Percentiles rank a stretch among this genome's conserved stretches.
Evolutionary conservation across 2,329 filamentous ascomycete species (phyloP).

Genomic region (Fusarium siculi): DNA sequence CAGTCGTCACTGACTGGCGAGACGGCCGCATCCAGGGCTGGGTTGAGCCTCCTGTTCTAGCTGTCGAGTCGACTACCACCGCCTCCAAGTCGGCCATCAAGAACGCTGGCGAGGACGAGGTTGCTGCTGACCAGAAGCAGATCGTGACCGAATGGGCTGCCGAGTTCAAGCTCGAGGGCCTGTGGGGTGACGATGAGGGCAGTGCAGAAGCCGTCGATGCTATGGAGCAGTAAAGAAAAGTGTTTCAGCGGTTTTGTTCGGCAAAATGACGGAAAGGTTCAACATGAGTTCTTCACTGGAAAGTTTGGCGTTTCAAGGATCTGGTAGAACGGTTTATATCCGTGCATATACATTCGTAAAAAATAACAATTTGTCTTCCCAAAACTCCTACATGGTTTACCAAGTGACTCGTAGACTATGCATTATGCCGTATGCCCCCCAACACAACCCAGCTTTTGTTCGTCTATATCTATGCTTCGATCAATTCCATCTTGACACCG

Average conservation of each 20-base stretch:
- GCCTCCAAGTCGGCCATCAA: constrained; percentile 49
- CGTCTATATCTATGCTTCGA: constrained; percentile 48
- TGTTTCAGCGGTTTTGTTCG: constrained; percentile 19
- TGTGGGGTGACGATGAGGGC: constrained; percentile 79
- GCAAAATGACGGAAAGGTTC: constrained; percentile 41
- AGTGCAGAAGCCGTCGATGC: constrained; percentile 53
- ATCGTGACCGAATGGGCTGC: constrained; percentile 93
- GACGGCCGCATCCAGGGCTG: constrained; percentile 95
- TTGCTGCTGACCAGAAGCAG: constrained; percentile 77
- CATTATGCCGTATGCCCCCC: constrained; percentile 14
- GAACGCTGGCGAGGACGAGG: constrained; percentile 56
- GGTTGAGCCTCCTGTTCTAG: constrained; percentile 78
- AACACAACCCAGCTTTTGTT: neutral
- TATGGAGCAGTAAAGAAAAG: constrained; percentile 60
- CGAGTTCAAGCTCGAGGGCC: constrained; percentile 93
- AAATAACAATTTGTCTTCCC: constrained; percentile 38
- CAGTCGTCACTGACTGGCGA: constrained; percentile 95
- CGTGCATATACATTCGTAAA: constrained; percentile 44
- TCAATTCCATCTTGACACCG: constrained; percentile 80
- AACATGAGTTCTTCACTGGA: constrained; percentile 45
- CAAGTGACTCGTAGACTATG: constrained; percentile 28
- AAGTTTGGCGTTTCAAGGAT: constrained; percentile 50
- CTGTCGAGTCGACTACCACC: constrained; percentile 57
- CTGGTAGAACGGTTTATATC: constrained; percentile 45
- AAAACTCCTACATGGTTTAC: constrained; percentile 32